phyloP scores from a whole-genome alignment of 495 filamentous ascomycete species.

The Neohortaea acidophila region DNA sequence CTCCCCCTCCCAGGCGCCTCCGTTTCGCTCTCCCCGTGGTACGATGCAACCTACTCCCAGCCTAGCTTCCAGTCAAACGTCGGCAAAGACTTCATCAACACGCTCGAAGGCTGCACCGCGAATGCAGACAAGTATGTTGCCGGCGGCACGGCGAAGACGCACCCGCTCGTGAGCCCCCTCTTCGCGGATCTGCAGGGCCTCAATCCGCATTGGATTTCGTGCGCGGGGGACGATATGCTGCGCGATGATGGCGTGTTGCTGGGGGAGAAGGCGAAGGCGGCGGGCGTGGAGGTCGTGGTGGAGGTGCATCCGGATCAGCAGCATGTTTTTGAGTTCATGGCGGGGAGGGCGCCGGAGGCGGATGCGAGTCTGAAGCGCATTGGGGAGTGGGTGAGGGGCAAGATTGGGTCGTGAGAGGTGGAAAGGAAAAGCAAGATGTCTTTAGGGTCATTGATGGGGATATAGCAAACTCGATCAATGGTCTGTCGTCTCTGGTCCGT shows the following conservation, averaged over 20 bases:
- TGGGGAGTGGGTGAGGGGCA: slow-evolving; percentile 9
- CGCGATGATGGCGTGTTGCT: slow-evolving; percentile 5
- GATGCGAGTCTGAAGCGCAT: slow-evolving; percentile 3
- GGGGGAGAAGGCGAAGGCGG: slow-evolving; percentile 10
- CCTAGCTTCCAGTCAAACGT: not conserved
- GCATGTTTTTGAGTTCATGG: slow-evolving; percentile 14
- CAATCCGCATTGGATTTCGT: slow-evolving; percentile 7
- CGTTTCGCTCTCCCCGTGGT: slow-evolving; percentile 9
- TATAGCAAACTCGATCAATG: no score
- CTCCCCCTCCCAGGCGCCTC: slow-evolving; percentile 5
- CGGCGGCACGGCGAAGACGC: not conserved
- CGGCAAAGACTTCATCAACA: slow-evolving; percentile 3
- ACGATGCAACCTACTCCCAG: not conserved
- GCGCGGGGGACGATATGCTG: slow-evolving; percentile 8
- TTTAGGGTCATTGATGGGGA: no score
- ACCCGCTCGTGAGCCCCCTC: slow-evolving; percentile 6
- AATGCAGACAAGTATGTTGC: slow-evolving; percentile 3
- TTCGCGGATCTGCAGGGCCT: slow-evolving; percentile 4
- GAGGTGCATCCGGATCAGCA: slow-evolving; percentile 6
- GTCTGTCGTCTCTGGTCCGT: no score
- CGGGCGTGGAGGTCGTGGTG: slow-evolving; percentile 6
- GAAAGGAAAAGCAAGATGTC: no score
- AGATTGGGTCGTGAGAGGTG: slow-evolving; percentile 3
- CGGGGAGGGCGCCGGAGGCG: slow-evolving; percentile 8
- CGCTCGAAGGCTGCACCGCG: not conserved